Evolutionary conservation across 1,284 basidiomycete genomes (phyloP), one percentile per base, ranked within the genome.

Genomic region (Pholiota adiposa): DNA sequence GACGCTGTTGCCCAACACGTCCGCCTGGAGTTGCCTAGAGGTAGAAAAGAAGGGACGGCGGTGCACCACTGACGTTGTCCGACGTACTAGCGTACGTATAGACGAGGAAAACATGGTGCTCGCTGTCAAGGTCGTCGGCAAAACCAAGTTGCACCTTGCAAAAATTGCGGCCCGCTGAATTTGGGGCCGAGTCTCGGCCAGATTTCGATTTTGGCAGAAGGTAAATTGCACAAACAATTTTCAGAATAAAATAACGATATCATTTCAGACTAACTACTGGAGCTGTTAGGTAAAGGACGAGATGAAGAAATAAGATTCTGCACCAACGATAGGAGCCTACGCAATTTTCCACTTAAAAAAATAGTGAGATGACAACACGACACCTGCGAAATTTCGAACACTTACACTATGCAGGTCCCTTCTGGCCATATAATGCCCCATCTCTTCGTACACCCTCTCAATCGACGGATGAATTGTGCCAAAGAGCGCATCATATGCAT

Each of bases 1-100:
- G 27, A 65, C 52, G 12, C 57, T 59, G 48, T 51, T 51, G 54
- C 70, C 65, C 16, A 65, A 43, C 7, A 58, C 25, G 38, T 65
- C 64, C 4, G 62, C 66, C 43, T 63, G 65, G 6, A 41, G 34
- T 36, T 44, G 53, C 18, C 21, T 36, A 4, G 41, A 40, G 5
- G 63, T 56, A 12, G 27, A 43, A 6, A 59, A 62, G 51, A 65
- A 65, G 14, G 7, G 9, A 16, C 59, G 60, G 18, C 40, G 50
- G 29, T 38, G 59, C 7, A 34, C 50, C 18, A 41, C n/a, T 8
- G 40, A 23, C 7, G 34, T 54, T 19, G 48, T 19, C 19, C 58
- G 27, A 5, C 64, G 61, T 41, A 59, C 40, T 4, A 54, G 8
- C 1, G 52, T 36, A 58, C 64, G 61, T 33, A 65, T 31, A 8